phyloP scores from a whole-genome alignment of 768 basidiomycete species.

The Hypholoma sublateritium region DNA sequence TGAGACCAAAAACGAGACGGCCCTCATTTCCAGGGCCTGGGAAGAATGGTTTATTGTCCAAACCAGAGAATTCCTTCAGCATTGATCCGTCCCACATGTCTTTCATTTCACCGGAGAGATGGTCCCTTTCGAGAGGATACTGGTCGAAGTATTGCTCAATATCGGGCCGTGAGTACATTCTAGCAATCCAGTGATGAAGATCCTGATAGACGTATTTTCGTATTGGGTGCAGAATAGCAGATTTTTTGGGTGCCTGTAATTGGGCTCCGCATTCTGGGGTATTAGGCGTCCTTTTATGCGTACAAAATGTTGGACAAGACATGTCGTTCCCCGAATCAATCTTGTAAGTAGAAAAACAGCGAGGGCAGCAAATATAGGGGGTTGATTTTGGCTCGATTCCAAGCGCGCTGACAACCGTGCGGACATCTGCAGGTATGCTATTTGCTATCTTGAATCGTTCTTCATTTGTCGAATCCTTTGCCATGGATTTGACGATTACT shows the following conservation, averaged over 20 bases:
- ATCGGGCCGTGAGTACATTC: slow-evolving; percentile 21
- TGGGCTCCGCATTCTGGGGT: neutral
- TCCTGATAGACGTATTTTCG: slow-evolving; percentile 25
- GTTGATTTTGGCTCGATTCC: slow-evolving; percentile 13
- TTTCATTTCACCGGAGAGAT: neutral
- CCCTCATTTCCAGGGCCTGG: slow-evolving; percentile 15
- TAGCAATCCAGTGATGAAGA: slow-evolving; percentile 24
- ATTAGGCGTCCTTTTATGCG: slow-evolving; percentile 9
- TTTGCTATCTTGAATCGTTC: neutral
- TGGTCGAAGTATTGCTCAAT: slow-evolving; percentile 26
- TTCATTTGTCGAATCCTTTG: neutral
- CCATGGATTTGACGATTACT: neutral
- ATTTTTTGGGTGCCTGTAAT: neutral
- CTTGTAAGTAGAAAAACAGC: slow-evolving; percentile 23
- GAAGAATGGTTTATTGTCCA: slow-evolving; percentile 22
- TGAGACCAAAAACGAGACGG: slow-evolving; percentile 20
- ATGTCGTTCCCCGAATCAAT: slow-evolving; percentile 1
- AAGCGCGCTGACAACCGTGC: slow-evolving; percentile 14
- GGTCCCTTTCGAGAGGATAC: neutral
- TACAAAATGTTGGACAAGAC: slow-evolving; percentile 20
- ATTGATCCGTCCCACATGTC: slow-evolving; percentile 21
- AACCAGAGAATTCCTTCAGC: slow-evolving; percentile 19
- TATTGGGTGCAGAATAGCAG: neutral
- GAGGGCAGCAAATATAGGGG: slow-evolving; percentile 23
- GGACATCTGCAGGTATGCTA: slow-evolving; percentile 1